Base-by-base conservation (phyloP, 1,284 basidiomycete genomes). In the Boletus smithii region DNA sequence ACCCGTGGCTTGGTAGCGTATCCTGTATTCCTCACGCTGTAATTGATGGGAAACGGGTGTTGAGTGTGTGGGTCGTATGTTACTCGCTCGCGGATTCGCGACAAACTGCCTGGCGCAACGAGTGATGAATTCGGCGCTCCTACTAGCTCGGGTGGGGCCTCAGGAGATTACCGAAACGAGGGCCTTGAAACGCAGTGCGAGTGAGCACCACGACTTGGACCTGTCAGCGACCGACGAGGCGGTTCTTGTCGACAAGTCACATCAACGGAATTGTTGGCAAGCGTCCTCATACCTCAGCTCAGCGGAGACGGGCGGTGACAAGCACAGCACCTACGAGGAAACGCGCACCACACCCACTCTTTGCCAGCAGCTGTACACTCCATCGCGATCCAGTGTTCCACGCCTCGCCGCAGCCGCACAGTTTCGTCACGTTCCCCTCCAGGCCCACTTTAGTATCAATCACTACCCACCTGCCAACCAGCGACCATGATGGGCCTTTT, bases 401-500 rank as follows among this genome's bases (percentile, higher is more conserved):
- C 53, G 60, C 61, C 59, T 59, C 62, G 32, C 59, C 46, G 57
- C 55, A 62, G 46, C 48, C 52, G 49, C 44, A 51, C 61, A 55
- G 49, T 41, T 46, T 50, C 23, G 41, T 46, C 31, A 20, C 24
- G 17, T 46, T 31, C 31, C 30, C 9, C 4, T 35, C 20, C 20
- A 20, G 20, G 20, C 20, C 20, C 20, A 20, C 20, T 20, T 20
- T 20, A 20, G 20, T 20, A 20, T 4, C 18, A 39, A 41, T 32
- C 45, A 39, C 37, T 8, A 34, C 16, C 16, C 37, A 44, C 14
- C 30, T 32, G 37, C 41, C 46, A 39, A 44, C 42, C 51, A 55
- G 43, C 63, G 62, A 70, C 63, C 64, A 88, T 88, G 85, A 84
- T 88, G 83, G 82, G 83, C 61, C 72, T 89, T 54, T 84, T 89